Percentiles rank a stretch among this genome's conserved stretches.
Conservation (phyloP, 371 early-diverging fungal species). For the Rhizopus delemar region DNA sequence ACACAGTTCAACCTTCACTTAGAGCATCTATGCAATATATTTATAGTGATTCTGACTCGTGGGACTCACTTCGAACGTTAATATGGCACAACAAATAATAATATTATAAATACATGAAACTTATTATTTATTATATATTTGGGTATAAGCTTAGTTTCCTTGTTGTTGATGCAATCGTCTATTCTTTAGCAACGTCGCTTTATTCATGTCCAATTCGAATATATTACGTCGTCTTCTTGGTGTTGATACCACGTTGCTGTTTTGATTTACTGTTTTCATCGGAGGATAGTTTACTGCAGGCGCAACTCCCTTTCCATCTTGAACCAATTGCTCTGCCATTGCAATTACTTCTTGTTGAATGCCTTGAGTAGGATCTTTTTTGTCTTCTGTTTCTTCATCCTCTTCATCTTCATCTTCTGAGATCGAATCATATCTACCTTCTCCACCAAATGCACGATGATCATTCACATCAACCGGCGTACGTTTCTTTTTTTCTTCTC, state of each 20-base stretch:
- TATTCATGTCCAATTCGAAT: constrained; percentile 53
- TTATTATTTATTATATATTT: not conserved
- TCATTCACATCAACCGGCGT: not conserved
- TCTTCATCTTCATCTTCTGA: constrained; percentile 33
- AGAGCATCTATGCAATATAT: constrained; percentile 94
- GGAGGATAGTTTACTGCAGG: constrained; percentile 22
- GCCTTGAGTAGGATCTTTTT: constrained; percentile 8
- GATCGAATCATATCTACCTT: constrained; percentile 24
- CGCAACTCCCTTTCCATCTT: constrained; percentile 31
- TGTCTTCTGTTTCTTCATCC: constrained; percentile 12
- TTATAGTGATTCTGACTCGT: constrained; percentile 83
- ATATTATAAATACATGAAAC: not conserved
- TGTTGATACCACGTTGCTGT: constrained; percentile 21
- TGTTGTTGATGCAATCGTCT: constrained; percentile 21
- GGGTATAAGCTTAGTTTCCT: constrained; percentile 1
- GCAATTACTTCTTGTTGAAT: constrained; percentile 29
- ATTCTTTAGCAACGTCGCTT: constrained; percentile 52
- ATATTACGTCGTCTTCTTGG: constrained; percentile 40
- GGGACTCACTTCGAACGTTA: constrained; percentile 75
- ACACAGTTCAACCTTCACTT: constrained; percentile 89
- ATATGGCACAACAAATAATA: constrained; percentile 87
- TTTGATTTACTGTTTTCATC: constrained; percentile 7
- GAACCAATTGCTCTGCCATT: constrained; percentile 32
- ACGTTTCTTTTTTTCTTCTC: constrained; percentile 50
- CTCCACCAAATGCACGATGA: not conserved